Base-by-base conservation (phyloP, 2,329 filamentous ascomycete species). In the Seiridium unicorne region DNA sequence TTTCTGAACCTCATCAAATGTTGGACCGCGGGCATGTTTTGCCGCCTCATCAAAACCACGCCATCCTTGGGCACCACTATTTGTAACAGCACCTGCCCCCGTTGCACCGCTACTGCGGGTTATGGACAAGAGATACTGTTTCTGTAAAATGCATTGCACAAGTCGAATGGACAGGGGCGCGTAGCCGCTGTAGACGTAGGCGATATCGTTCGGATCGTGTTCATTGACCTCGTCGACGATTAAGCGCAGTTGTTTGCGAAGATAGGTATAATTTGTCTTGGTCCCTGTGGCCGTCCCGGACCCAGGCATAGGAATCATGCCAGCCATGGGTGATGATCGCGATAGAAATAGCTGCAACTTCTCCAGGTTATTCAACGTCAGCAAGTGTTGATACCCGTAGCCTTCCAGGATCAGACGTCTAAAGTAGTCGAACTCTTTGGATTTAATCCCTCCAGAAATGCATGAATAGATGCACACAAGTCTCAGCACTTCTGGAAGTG, bases 121-220 rank as follows among this genome's bases (percentile, higher is more conserved):
- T 9, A 93, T 83, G 4, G 85, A 87, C 60, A 89, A 79, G 36
- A 99, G 79, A 66, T 93, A 91, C 60, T 92, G 87, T 74, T 99
- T 99, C 73, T 98, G 93, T 53, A 99, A 77, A 55, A 98, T 85
- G 71, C 92, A 95, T 74, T 99, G 96, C 5, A 99, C 89, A 4
- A 99, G 84, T 13, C 95, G 89, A 58, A 98, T 86, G 49, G 92
- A 96, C 10, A 99, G 83, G 0, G 95, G 96, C 4, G 96, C 95
- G 72, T 98, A 99, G 57, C 95, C 96, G 64, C 92, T 96, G 76
- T 98, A 99, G 9, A 97, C 93, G 70, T 99, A 99, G n/a, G 93
- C 90, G 62, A 98, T 89, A 68, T 99, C 95, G 69, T 95, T 91
- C 3, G 95, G 95, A 51, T 96, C 90, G 61, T 95, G 89, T 74